Evolutionary conservation across 257 asterid genomes (phyloP), one percentile per base, ranked within the genome.

Genomic region (Linderniella brevidens): DNA sequence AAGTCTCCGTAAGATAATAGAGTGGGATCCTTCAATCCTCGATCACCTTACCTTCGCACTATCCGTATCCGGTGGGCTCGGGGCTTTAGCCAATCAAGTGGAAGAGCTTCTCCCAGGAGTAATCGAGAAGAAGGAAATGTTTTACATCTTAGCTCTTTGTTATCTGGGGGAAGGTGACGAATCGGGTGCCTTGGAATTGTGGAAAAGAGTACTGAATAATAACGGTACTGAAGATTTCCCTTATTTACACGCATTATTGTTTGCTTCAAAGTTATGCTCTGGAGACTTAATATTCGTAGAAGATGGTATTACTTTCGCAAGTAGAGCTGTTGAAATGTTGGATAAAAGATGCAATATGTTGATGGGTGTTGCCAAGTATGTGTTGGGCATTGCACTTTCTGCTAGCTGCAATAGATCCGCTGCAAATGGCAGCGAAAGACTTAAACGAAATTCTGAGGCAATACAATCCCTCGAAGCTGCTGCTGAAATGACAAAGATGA

Each of bases 11-110:
- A 71, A 66, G 63, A 72, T 61, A 58, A 72, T 79, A 36, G 76
- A 75, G 68, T 85, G 85, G 92, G 98, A 88, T 53, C 86, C 96
- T 14, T 76, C 94, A 25, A 58, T 84, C 64, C 41, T 80, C 57
- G 92, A 88, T 64, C 93, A 84, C 69, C 87, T 88, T 46, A 47
- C 87, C 6, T 88, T 68, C 53, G 93, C 94, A 9, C 66, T 88
- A 60, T 81, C 93, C 43, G 58, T 84, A 65, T 76, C 92, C 14
- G 92, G 85, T 55, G 77, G 87, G 25, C 72, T 81, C 12, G 52
- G 50, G 62, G 78, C 82, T 62, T 75, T 88, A 64, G 82, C 96
- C 37, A 60, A 61, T 67, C 96, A 84, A 69, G 62, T 81, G 15
- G 98, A 88, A 52, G 94, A 79, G 62, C 69, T 88, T 58, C 80